phyloP scores from a whole-genome alignment of 768 basidiomycete species.

The Boletus fagicola region DNA sequence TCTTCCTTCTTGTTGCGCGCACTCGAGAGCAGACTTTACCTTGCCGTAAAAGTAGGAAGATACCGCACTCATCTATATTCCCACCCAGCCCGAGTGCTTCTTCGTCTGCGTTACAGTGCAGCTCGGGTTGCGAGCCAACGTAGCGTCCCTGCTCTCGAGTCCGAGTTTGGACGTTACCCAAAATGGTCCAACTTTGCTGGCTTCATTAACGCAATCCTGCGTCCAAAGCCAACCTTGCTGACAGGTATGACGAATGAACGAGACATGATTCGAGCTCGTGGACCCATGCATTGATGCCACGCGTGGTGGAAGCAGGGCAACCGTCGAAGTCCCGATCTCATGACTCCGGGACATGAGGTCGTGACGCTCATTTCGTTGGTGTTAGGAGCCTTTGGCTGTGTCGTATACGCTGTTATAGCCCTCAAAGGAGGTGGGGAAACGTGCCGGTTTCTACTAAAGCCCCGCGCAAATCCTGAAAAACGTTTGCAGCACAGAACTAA shows the following conservation, averaged over 20 bases:
- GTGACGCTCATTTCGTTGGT: neutral
- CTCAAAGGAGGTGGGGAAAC: neutral
- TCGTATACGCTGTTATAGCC: neutral
- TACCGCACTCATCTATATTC: neutral
- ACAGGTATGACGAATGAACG: neutral
- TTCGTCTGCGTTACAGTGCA: too few species aligned
- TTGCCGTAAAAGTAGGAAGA: neutral
- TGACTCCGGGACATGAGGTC: neutral
- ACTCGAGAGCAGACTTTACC: neutral
- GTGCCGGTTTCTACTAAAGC: neutral
- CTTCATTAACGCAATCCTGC: neutral
- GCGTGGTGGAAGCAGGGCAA: neutral
- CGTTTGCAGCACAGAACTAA: neutral
- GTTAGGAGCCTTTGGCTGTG: neutral
- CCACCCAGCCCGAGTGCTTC: neutral
- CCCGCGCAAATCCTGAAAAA: neutral
- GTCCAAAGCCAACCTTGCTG: neutral
- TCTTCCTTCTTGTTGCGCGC: neutral
- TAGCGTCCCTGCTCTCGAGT: too few species aligned
- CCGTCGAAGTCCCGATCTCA: neutral
- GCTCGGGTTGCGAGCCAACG: neutral
- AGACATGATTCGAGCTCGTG: neutral
- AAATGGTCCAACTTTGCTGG: neutral
- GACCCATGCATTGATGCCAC: neutral
- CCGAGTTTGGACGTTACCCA: neutral